A percentile compares a stretch with the other conserved stretches of the same genome.
Evolutionary conservation across 352 stramenopile species (phyloP).

Genomic region (Pythium dissimile): DNA sequence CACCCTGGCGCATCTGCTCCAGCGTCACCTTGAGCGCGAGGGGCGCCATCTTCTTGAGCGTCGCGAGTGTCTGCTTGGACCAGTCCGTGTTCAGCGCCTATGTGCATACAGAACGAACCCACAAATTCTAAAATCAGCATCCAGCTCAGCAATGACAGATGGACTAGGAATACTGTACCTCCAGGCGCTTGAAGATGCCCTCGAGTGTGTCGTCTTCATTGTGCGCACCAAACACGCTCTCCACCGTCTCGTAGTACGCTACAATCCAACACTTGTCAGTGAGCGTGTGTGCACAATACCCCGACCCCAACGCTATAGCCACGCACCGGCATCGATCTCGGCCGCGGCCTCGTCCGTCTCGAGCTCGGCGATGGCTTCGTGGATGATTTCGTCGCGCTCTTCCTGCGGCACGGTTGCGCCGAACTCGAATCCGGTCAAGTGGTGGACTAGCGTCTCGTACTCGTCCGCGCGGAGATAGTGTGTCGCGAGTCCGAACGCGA

Average conservation of each 20-base stretch:
- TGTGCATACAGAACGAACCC: neutral
- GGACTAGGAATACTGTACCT: slow-evolving; percentile 19
- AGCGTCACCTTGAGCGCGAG: slow-evolving; percentile 94
- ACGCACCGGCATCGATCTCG: slow-evolving; percentile 58
- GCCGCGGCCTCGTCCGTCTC: slow-evolving; percentile 84
- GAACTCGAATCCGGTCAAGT: slow-evolving; percentile 82
- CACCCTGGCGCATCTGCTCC: slow-evolving; percentile 90
- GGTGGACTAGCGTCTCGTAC: slow-evolving; percentile 86
- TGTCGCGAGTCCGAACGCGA: slow-evolving; percentile 94
- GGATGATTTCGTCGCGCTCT: slow-evolving; percentile 83
- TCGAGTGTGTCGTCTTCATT: slow-evolving; percentile 76
- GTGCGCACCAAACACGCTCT: slow-evolving; percentile 69
- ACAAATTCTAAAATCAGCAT: slow-evolving; percentile 15
- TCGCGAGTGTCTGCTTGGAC: slow-evolving; percentile 72
- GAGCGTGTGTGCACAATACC: slow-evolving; percentile 14
- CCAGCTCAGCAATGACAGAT: neutral
- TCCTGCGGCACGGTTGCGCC: slow-evolving; percentile 64
- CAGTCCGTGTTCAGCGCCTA: slow-evolving; percentile 70
- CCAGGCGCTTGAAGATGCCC: slow-evolving; percentile 59
- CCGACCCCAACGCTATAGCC: too few species aligned
- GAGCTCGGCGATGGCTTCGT: slow-evolving; percentile 69
- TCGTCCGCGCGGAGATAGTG: slow-evolving; percentile 92
- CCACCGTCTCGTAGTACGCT: slow-evolving; percentile 67
- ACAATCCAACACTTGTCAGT: slow-evolving; percentile 20
- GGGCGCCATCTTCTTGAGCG: slow-evolving; percentile 89